A percentile compares a stretch with the other conserved stretches of the same genome.
phyloP scores from a whole-genome alignment of 257 asterid species.

The Nicotiana tomentosiformis region DNA sequence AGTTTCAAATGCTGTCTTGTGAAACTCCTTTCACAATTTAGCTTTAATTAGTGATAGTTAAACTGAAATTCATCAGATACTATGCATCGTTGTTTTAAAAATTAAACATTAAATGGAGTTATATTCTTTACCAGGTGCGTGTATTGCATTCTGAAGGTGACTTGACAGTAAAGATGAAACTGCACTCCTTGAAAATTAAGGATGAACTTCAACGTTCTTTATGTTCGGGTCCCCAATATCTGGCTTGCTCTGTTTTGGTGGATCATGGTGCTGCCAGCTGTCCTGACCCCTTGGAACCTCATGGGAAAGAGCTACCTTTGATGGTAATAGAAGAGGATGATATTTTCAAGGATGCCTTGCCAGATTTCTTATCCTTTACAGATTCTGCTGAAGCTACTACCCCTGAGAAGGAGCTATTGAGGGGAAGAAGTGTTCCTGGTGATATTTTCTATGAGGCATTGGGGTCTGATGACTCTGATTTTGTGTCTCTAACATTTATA shows the following conservation, averaged over 20 bases:
- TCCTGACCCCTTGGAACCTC: constrained; percentile 36
- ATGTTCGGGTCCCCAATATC: constrained; percentile 55
- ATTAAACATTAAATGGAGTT: constrained; percentile 3
- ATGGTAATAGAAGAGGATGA: constrained; percentile 69
- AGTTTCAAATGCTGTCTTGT: not conserved
- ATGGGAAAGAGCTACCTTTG: constrained; percentile 35
- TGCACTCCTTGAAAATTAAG: constrained; percentile 85
- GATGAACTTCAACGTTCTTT: constrained; percentile 82
- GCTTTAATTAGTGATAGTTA: constrained; percentile 9
- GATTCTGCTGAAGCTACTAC: constrained; percentile 53
- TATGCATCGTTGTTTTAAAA: constrained; percentile 14
- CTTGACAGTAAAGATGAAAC: constrained; percentile 72
- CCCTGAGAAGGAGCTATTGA: constrained; percentile 52
- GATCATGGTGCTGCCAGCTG: constrained; percentile 44
- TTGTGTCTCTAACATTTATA: constrained; percentile 73
- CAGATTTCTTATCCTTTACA: constrained; percentile 65
- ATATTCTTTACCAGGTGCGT: constrained; percentile 59
- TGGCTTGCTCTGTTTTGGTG: constrained; percentile 72
- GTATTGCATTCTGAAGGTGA: constrained; percentile 68
- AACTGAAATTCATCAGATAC: not conserved
- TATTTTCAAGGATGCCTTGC: constrained; percentile 78
- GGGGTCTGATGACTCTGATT: constrained; percentile 86
- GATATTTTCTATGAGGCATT: constrained; percentile 87
- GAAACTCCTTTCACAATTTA: constrained; percentile 1
- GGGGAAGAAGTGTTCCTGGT: constrained; percentile 30